Evolutionary conservation across 192 early-diverging fungal genomes (phyloP), one percentile per base, ranked within the genome.

Genomic region (Gonapodya prolifera): DNA sequence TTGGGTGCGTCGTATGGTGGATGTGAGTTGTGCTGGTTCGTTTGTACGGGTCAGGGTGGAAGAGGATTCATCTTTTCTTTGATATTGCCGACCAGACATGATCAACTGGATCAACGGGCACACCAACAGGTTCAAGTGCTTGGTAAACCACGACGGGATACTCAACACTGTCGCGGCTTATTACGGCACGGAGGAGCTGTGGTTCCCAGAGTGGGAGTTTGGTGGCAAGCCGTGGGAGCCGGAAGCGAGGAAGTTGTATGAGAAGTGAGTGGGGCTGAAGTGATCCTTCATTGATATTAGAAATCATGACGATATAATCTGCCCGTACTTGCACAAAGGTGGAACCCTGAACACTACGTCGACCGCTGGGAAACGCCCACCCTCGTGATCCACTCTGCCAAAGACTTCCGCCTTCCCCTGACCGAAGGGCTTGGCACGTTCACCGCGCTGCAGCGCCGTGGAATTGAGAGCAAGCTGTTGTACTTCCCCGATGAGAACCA

Each of bases 61-160:
- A 1, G 32, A 31, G 0, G 30, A 1, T 1, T 31, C 32, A 70
- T 1, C 1, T 31, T 70, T 70, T 70, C 30, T 70, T 70, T 1
- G 1, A 1, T 31, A 2, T 2, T 2, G 34, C 1, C 17, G n/a
- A n/a, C n/a, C n/a, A n/a, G n/a, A n/a, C 78, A 92, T 92, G 93
- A 84, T 91, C 74, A 94, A 94, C 83, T 94, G 92, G 92, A 83
- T 94, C 78, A 94, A 94, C 77, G 88, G 87, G 2, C 89, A 93
- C 78, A 91, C 89, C 2, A 75, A 85, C 33, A 82, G 89, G 30
- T 94, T 94, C 82, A 82, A 82, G 69, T 83, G 82, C 30, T 79
- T 92, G 69, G 91, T 93, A 32, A 90, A 86, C 77, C 91, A 93
- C 77, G 93, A 92, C 79, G 93, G 93, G 76, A 85, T 90, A 75